phyloP scores from a whole-genome alignment of 192 early-diverging fungal species.

The Rhizoclosmatium sp. region DNA sequence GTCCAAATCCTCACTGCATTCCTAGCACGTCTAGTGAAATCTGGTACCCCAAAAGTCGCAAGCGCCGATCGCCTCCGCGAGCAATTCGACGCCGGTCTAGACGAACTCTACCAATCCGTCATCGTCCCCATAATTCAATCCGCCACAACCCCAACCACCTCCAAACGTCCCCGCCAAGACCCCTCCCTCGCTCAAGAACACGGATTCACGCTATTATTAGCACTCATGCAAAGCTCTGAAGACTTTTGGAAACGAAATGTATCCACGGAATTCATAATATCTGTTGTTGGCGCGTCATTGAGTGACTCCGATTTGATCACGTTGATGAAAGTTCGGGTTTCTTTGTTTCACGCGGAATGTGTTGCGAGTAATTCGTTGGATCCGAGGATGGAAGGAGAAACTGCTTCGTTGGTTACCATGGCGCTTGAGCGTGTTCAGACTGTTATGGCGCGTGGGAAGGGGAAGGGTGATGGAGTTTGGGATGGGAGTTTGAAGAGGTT shows the following conservation, averaged over 20 bases:
- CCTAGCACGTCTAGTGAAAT: not conserved
- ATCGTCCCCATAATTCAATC: not conserved
- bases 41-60: not conserved
- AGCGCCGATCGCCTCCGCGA: not conserved
- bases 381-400: not conserved
- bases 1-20: not conserved
- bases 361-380: slow-evolving; percentile 25
- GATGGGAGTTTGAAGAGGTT: slow-evolving; percentile 14
- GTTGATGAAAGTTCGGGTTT: slow-evolving; percentile 16
- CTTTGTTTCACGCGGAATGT: slow-evolving; percentile 24
- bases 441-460: not conserved
- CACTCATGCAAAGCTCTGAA: not conserved
- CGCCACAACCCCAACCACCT: no score
- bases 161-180: no score
- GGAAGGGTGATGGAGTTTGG: not conserved
- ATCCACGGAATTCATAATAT: slow-evolving; percentile 3
- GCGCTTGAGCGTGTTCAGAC: not conserved
- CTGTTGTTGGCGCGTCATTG: not conserved
- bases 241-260: slow-evolving; percentile 20
- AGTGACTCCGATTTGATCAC: not conserved
- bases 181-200: not conserved
- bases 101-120: not conserved
- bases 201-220: not conserved
- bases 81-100: not conserved
- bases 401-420: not conserved